phyloP scores from a whole-genome alignment of 73 alveolate genomes.

The Paramecium tetraurelia region DNA sequence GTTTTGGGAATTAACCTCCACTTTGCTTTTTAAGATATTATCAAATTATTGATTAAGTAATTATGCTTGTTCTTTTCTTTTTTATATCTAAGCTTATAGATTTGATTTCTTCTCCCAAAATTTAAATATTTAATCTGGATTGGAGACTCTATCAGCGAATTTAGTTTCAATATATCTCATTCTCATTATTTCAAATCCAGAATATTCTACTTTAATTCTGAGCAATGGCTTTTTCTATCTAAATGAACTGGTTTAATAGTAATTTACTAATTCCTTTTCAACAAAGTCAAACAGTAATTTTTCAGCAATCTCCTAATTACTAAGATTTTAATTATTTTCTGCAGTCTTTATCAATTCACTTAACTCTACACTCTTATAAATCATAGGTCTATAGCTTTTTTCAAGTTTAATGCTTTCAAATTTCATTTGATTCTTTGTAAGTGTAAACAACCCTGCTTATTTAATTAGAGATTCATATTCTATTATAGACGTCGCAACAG shows the following conservation, averaged over 20 bases:
- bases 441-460: conserved; percentile 82
- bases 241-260: not conserved
- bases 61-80: not conserved
- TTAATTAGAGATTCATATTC: conserved; percentile 89
- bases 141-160: not conserved
- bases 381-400: conserved; percentile 82
- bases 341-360: conserved; percentile 64
- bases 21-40: not conserved
- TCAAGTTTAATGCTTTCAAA: conserved; percentile 70
- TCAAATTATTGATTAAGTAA: not conserved
- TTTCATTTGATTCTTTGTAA: conserved; percentile 74
- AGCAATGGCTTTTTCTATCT: conserved; percentile 56
- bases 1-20: not conserved
- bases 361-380: conserved; percentile 79
- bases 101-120: conserved; percentile 16
- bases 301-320: conserved; percentile 70
- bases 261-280: not conserved
- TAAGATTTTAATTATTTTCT: conserved; percentile 66
- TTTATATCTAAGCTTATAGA: not conserved
- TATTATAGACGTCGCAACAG: conserved; percentile 90
- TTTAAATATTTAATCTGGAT: conserved; percentile 19
- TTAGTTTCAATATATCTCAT: conserved; percentile 17
- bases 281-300: conserved; percentile 65
- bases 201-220: conserved; percentile 65
- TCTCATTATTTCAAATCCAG: conserved; percentile 61